A percentile compares a stretch with the other conserved stretches of the same genome.
phyloP scores from a whole-genome alignment of 768 basidiomycete species.

The Naganishia randhawae region DNA sequence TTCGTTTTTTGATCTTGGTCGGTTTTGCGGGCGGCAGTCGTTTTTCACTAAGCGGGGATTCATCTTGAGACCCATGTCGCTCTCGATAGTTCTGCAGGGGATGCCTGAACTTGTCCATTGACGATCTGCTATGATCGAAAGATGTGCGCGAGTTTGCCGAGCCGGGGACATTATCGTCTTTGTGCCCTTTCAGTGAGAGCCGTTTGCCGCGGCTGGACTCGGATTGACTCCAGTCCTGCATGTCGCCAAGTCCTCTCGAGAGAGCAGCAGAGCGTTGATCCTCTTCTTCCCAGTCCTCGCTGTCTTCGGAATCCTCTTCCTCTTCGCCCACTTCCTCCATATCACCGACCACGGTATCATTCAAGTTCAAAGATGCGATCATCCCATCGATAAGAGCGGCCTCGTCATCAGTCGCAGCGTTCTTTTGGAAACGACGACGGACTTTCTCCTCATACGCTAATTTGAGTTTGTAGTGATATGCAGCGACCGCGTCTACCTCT shows the following conservation, averaged over 20 bases:
- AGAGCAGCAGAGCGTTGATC: conserved; percentile 23
- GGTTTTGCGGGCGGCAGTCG: conserved; percentile 22
- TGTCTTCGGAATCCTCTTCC: conserved; percentile 49
- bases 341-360: conserved; percentile 58
- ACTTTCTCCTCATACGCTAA: conserved; percentile 87
- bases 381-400: conserved; percentile 78
- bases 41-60: conserved; percentile 10
- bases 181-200: background rate
- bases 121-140: conserved; percentile 24
- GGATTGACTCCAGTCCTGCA: conserved; percentile 16
- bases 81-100: conserved; percentile 33
- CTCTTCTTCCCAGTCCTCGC: conserved; percentile 28
- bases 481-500: conserved; percentile 83
- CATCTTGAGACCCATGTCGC: conserved; percentile 3
- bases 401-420: conserved; percentile 70
- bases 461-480: conserved; percentile 93
- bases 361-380: conserved; percentile 75
- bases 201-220: conserved; percentile 6
- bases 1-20: conserved; percentile 11
- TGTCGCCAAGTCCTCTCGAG: background rate
- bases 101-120: conserved; percentile 33
- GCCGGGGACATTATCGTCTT: background rate
- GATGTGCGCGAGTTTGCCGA: conserved; percentile 11
- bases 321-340: conserved; percentile 68
- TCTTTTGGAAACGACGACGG: conserved; percentile 72